These are phyloP conservation scores for Rutstroemia sp. DNA, from an alignment of 2,329 filamentous ascomycete genomes.

Conservation along the genomic window DNA sequence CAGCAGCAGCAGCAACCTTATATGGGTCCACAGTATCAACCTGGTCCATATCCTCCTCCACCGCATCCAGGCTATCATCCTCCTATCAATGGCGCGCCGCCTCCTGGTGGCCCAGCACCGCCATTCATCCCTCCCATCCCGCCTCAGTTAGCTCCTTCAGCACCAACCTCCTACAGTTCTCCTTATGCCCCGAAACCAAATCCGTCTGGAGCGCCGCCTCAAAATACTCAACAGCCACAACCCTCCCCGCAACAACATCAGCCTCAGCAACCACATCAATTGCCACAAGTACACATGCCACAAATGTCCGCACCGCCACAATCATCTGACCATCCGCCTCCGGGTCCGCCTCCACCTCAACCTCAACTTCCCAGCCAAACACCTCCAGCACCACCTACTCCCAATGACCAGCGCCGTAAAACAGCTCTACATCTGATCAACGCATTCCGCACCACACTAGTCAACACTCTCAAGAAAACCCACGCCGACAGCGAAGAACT, in stretches of 20 bases:
- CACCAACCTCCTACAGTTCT: slow-evolving; percentile 26
- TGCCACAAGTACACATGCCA: slow-evolving; percentile 4
- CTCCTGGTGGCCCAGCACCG: slow-evolving; percentile 9
- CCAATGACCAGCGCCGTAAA: not conserved
- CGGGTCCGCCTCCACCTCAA: not conserved
- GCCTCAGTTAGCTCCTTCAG: slow-evolving; percentile 17
- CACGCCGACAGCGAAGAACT: slow-evolving; percentile 22
- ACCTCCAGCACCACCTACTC: not conserved
- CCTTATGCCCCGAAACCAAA: slow-evolving; percentile 29
- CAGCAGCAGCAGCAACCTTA: slow-evolving; percentile 20
- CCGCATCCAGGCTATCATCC: slow-evolving; percentile 3
- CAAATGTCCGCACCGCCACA: not conserved
- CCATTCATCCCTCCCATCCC: slow-evolving; percentile 16
- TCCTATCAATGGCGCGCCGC: slow-evolving; percentile 11
- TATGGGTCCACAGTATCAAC: slow-evolving; percentile 14
- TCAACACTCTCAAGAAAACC: slow-evolving; percentile 15
- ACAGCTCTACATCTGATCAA: slow-evolving; percentile 10
- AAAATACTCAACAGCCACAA: slow-evolving; percentile 7
- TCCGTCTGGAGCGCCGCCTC: slow-evolving; percentile 8
- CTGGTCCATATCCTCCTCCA: slow-evolving; percentile 6
- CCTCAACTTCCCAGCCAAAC: not conserved
- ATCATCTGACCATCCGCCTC: slow-evolving; percentile 1
- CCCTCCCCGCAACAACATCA: not conserved
- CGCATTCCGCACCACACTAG: slow-evolving; percentile 22
- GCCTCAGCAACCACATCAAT: not conserved